Evolutionary conservation across 139 green algal species (phyloP), one percentile per base, ranked within the genome.

Genomic region (Coccomyxa sp.): DNA sequence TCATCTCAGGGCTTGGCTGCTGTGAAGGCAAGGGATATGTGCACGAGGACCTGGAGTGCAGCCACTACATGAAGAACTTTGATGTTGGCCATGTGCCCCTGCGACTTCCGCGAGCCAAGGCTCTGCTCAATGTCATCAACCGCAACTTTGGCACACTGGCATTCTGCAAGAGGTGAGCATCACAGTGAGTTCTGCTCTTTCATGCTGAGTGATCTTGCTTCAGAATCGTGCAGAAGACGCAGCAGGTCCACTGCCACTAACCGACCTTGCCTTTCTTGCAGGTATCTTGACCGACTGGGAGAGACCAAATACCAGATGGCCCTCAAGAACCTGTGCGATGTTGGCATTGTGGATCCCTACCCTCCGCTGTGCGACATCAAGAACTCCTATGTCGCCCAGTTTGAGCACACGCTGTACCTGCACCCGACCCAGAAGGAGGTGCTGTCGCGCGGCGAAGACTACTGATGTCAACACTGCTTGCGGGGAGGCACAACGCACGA

Each of bases 231-330:
- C n/a, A n/a, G n/a, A n/a, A n/a, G n/a, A n/a, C n/a, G n/a, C n/a
- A n/a, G n/a, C n/a, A n/a, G n/a, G n/a, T n/a, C n/a, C n/a, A n/a
- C n/a, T n/a, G n/a, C n/a, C n/a, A n/a, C n/a, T n/a, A n/a, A n/a
- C n/a, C n/a, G n/a, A n/a, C n/a, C n/a, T n/a, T n/a, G n/a, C n/a
- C n/a, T n/a, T n/a, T n/a, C n/a, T n/a, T n/a, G 55, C 81, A 88
- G 86, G 55, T 99, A 96, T 84, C 84, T 99, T 82, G 96, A 99
- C 86, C 86, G 96, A 6, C 64, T 99, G 44, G 96, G 96, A 0
- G 95, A 99, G 91, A 89, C 86, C n/a, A 98, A 98, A 88, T 99
- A 99, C 89, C 87, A 97, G n/a, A 98, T 99, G 95, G 96, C 96
- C 22, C 90, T 99, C 27, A 98, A 98, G 86, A 98, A 97, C 82